These are phyloP conservation scores for Biancaea sappan DNA, from an alignment of 306 rosid species.

Conservation along the genomic window DNA sequence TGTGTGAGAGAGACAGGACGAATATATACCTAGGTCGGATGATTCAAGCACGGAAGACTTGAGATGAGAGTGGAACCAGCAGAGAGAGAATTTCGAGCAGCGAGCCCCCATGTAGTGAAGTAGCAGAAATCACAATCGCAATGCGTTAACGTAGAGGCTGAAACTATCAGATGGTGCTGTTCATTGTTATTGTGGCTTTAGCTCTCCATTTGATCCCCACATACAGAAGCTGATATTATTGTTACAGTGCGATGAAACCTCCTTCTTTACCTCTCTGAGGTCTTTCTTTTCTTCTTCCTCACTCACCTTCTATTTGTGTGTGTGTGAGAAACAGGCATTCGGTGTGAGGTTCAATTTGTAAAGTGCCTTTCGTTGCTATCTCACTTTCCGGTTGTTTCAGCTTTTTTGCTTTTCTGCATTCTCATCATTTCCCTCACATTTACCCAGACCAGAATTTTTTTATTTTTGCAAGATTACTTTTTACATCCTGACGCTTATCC, in stretches of 20 bases:
- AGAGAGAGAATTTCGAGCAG: slow-evolving; percentile 74
- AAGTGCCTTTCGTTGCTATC: slow-evolving; percentile 28
- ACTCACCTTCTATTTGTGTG: background rate
- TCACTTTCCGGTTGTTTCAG: slow-evolving; percentile 14
- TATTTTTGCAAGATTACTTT: no score
- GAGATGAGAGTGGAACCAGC: slow-evolving; percentile 72
- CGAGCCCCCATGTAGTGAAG: slow-evolving; percentile 62
- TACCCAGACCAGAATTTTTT: background rate
- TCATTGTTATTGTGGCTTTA: slow-evolving; percentile 2
- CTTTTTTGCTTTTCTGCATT: slow-evolving; percentile 21
- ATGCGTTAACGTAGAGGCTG: background rate
- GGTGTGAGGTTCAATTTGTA: slow-evolving; percentile 32
- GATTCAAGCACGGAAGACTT: slow-evolving; percentile 66
- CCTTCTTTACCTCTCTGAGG: background rate
- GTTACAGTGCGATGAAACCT: background rate
- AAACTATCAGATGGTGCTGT: slow-evolving; percentile 17
- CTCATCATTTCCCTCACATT: slow-evolving; percentile 34
- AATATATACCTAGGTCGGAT: slow-evolving; percentile 54
- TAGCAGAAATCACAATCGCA: background rate
- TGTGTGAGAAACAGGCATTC: slow-evolving; percentile 20
- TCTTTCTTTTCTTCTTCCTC: background rate
- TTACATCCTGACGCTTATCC: no score
- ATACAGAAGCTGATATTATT: background rate
- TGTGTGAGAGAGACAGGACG: background rate
- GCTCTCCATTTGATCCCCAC: background rate